Evolutionary conservation across 352 stramenopile species (phyloP), one percentile per base, ranked within the genome.

Genomic region (Pythium coloratum): DNA sequence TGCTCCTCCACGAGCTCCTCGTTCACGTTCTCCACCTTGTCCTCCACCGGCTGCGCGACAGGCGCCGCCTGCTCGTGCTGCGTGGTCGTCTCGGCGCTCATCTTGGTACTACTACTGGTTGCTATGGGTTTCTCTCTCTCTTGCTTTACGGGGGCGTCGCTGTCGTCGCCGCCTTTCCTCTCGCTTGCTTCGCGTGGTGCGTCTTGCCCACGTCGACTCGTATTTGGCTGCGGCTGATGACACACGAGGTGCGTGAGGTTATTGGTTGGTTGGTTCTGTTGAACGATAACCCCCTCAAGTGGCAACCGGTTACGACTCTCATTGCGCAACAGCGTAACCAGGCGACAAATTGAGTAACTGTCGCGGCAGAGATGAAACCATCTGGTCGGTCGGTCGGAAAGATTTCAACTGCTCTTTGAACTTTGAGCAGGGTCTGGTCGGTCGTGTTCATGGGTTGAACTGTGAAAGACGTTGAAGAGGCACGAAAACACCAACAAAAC

Each of bases 41-140:
- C 76, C 30, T 77, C 76, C 36, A 89, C 73, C 24, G 73, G 69
- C 40, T 67, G 53, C 53, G 81, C 70, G 57, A 77, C 67, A 55
- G 73, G 76, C 20, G 20, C 20, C 51, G 75, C 72, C 56, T 87
- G 76, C 54, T 79, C 66, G 56, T 69, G 55, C 50, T 65, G 59
- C 51, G 26, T 58, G 42, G 55, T 64, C 8, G 69, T 54, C 50
- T 76, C 70, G 50, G 70, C 70, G 46, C 70, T 76, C 70, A 76
- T 24, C 20, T 24, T 24, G 20, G 20, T 24, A 24, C 20, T 76
- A 18, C 24, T 67, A 28, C 44, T 20, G 30, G 30, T 16, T 51
- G 0, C 20, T 24, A 24, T 24, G 20, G 20, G 20, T 24, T 2
- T 38, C 20, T 26, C 34, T 28, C 14, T 54, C 33, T 44, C 16